Evolutionary conservation across 352 stramenopile species (phyloP), one percentile per base, ranked within the genome.

Genomic region (Phytopythium kandeliae): DNA sequence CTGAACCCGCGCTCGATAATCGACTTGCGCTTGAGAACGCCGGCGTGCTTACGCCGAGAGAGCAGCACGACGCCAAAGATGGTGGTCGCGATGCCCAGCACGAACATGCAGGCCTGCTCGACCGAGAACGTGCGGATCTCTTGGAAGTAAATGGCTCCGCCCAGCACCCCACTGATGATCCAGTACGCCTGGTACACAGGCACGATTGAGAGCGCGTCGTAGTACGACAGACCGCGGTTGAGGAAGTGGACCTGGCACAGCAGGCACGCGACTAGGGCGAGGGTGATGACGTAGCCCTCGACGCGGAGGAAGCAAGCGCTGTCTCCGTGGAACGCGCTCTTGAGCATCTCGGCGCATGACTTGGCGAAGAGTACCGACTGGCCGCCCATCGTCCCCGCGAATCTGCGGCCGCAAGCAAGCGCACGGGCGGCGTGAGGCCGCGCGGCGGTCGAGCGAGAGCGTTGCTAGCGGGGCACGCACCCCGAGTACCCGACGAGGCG

Each of bases 141-240:
- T 48, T 96, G 74, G 60, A 97, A 97, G 66, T 96, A 97, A 26
- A 97, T 83, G 26, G 88, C 74, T 2, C 89, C 90, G 12, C 90
- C 89, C 0, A 96, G 66, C 28, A 97, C 83, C 11, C 84, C 82
- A 19, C 71, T 93, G 51, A 96, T 85, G 55, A 96, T 95, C 74
- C 85, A 96, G 54, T 96, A 97, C 7, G 73, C 77, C 57, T 95
- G 85, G 54, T 92, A 93, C 15, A 95, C 78, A 0, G 85, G 85
- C 21, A 95, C 81, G 31, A 95, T 73, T 9, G 78, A 86, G 0
- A 95, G 66, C 35, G 85, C 85, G 54, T 95, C 85, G 51, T 86
- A 95, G 48, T 85, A 67, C 11, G 82, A 58, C 3, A 95, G 62
- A 0, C 78, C 83, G 33, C 76, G 74, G 48, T 94, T 94, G 19